Percentiles rank a stretch among this genome's conserved stretches.
Conservation (phyloP, 192 early-diverging fungal genomes). For the Coemansia brasiliensis region DNA sequence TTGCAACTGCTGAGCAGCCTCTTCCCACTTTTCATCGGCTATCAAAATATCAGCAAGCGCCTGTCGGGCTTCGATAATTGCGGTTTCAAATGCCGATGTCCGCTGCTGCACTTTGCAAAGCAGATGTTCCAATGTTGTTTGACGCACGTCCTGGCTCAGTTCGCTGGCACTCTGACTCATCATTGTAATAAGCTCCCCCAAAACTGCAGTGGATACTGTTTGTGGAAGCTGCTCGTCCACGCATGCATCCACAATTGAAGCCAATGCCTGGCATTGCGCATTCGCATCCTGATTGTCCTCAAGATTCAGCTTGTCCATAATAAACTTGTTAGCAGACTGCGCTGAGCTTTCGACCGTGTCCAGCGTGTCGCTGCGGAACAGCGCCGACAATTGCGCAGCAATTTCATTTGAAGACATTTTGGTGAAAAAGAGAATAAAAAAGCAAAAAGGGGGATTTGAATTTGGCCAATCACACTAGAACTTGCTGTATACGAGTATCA, state of each 20-base stretch:
- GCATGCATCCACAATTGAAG: slow-evolving; percentile 56
- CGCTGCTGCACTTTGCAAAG: slow-evolving; percentile 72
- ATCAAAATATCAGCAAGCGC: slow-evolving; percentile 75
- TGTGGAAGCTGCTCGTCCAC: slow-evolving; percentile 69
- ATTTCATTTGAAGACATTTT: slow-evolving; percentile 23
- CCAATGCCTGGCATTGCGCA: slow-evolving; percentile 12
- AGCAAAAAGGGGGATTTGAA: slow-evolving; percentile 3
- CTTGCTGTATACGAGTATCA: neutral
- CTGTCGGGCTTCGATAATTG: slow-evolving; percentile 59
- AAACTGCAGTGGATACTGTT: slow-evolving; percentile 71
- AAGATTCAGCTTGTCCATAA: slow-evolving; percentile 14
- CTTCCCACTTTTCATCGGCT: slow-evolving; percentile 73
- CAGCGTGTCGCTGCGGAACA: slow-evolving; percentile 28
- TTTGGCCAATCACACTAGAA: neutral
- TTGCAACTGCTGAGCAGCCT: slow-evolving; percentile 83
- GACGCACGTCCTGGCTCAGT: slow-evolving; percentile 44
- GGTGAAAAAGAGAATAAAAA: neutral
- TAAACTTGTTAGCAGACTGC: neutral
- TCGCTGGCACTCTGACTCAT: slow-evolving; percentile 56
- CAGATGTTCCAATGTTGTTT: slow-evolving; percentile 63
- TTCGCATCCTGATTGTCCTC: neutral
- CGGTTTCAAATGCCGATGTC: slow-evolving; percentile 79
- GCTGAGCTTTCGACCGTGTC: slow-evolving; percentile 12
- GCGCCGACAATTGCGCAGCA: slow-evolving; percentile 21
- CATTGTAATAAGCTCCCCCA: slow-evolving; percentile 68